A percentile compares a stretch with the other conserved stretches of the same genome.
These are phyloP conservation scores for Fraxinus pennsylvanica DNA, from an alignment of 257 asterid species.

Conservation along the genomic window DNA sequence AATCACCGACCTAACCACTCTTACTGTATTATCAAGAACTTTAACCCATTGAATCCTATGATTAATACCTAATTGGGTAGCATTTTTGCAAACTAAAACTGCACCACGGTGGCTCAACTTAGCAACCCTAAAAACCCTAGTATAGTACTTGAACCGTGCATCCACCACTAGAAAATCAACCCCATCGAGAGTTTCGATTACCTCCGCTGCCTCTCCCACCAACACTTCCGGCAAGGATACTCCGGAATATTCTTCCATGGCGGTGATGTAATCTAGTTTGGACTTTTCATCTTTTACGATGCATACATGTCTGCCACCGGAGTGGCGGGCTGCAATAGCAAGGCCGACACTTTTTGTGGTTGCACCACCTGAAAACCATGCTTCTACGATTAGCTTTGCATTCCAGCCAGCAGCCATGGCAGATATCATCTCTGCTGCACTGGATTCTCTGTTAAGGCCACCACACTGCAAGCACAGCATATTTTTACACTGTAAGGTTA, in stretches of 20 bases:
- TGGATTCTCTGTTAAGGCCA: conserved; percentile 24
- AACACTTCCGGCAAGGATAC: conserved; percentile 33
- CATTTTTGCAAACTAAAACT: conserved; percentile 31
- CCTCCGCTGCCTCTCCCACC: conserved; percentile 33
- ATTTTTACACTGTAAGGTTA: not conserved
- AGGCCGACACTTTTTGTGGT: conserved; percentile 32
- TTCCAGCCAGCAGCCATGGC: conserved; percentile 49
- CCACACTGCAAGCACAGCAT: conserved; percentile 21
- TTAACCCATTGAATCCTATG: conserved; percentile 26
- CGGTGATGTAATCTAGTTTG: conserved; percentile 24
- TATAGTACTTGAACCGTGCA: conserved; percentile 25
- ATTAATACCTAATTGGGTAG: not conserved
- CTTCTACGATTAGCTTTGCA: conserved; percentile 39
- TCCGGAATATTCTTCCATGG: conserved; percentile 24
- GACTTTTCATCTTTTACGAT: conserved; percentile 31
- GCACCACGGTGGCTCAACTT: conserved; percentile 38
- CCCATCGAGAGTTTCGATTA: conserved; percentile 27
- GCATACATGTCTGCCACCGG: conserved; percentile 40
- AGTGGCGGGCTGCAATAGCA: conserved; percentile 29
- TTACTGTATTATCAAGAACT: conserved; percentile 9
- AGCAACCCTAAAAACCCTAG: conserved; percentile 20
- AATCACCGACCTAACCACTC: conserved; percentile 31
- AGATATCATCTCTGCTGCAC: conserved; percentile 37
- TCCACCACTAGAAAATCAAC: conserved; percentile 41
- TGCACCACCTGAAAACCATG: conserved; percentile 26